Base-by-base conservation (phyloP, 2,329 filamentous ascomycete genomes). In the Alternaria incomplexa region DNA sequence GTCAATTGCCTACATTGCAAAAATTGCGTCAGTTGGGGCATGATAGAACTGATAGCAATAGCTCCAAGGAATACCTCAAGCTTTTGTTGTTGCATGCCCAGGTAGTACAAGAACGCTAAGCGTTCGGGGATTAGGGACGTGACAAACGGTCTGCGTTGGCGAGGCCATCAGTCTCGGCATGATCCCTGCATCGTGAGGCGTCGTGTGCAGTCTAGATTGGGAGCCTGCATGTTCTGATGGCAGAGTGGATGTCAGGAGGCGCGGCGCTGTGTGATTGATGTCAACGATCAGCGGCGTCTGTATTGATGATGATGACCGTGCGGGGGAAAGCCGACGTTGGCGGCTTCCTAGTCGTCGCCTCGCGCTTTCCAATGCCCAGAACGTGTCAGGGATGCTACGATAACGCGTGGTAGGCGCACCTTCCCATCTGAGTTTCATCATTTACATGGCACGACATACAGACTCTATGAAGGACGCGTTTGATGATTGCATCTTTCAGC, bases 281-380 rank as follows among this genome's bases (percentile, higher is more conserved):
- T 17, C 13, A 25, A 25, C 12, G 48, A 52, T 40, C 30, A 52
- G 20, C 48, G 17, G 20, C 48, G 11, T 52, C 36, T 4, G 28
- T 36, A 23, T 52, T 52, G 30, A 52, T 13, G 20, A 52, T 28
- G 48, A 51, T 51, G 48, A 12, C 52, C 23, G 52, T 54, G 48
- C 48, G 48, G 48, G 48, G 48, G 25, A 17, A 52, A 22, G 28
- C 30, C 17, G 48, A 52, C n/a, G 48, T 22, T 52, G 30, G 48
- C 48, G 20, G 48, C 48, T 52, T 54, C 52, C 52, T 44, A 54
- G 36, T 25, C 52, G 36, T 54, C 22, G 32, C 52, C 52, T 54
- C 52, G 36, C 52, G 36, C 52, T 54, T 54, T 51, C 56, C 28
- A 22, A 22, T 58, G 52, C 12, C n/a, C 30, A 54, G 36, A 44